phyloP scores from a whole-genome alignment of 2,329 filamentous ascomycete species.

The Exophiala sp. region DNA sequence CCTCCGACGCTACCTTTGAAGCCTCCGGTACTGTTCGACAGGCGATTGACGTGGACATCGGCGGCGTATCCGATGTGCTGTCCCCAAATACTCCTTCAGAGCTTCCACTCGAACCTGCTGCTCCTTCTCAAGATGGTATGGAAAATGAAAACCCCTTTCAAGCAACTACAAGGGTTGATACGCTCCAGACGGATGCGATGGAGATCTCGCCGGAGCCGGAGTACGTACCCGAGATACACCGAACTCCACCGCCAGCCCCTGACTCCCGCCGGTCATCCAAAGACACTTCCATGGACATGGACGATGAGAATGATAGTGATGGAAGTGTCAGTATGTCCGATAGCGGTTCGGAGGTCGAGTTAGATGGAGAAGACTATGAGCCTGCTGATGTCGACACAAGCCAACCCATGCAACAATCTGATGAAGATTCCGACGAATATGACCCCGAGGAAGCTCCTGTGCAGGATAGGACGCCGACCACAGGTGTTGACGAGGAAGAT shows the following conservation, averaged over 20 bases:
- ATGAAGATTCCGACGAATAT: conserved; percentile 25
- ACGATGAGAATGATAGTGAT: conserved; percentile 22
- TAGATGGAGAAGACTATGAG: conserved; percentile 24
- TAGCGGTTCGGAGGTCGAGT: conserved; percentile 41
- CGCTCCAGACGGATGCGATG: conserved; percentile 19
- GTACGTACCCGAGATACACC: conserved; percentile 4
- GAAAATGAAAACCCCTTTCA: background rate
- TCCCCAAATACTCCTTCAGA: background rate
- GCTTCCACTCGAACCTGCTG: background rate
- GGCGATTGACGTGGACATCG: background rate
- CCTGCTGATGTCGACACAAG: conserved; percentile 18
- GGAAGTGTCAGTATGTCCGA: conserved; percentile 31
- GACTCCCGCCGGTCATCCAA: conserved; percentile 3
- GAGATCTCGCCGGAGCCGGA: conserved; percentile 23
- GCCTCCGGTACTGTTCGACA: background rate
- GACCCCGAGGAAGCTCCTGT: conserved; percentile 34
- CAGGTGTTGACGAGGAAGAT: conserved; percentile 12
- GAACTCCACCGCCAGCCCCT: background rate
- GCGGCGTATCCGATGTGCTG: no score
- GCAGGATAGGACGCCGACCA: conserved; percentile 12
- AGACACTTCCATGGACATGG: conserved; percentile 17
- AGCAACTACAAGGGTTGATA: background rate
- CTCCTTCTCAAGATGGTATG: background rate
- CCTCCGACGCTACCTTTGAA: background rate
- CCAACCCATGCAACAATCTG: conserved; percentile 13